Percentiles rank a stretch among this genome's conserved stretches.
phyloP scores from a whole-genome alignment of 805 yeast genomes.

The Monosporozyma yasuniensis region DNA sequence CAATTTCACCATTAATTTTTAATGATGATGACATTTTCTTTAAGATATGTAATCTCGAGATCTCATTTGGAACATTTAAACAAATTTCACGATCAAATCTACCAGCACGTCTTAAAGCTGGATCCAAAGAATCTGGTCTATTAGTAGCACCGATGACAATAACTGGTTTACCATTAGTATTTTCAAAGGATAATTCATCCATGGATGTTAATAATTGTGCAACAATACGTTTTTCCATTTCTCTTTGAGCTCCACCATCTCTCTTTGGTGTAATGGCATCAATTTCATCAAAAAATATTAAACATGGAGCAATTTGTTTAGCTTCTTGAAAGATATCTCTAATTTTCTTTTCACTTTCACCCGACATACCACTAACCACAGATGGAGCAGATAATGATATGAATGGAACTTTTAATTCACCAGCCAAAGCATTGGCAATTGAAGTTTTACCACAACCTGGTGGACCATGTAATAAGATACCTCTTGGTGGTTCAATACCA shows the following conservation, averaged over 20 bases:
- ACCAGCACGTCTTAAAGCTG: slow-evolving; percentile 94
- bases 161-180: slow-evolving; percentile 88
- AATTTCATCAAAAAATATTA: slow-evolving; percentile 90
- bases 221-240: slow-evolving; percentile 94
- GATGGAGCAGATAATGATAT: slow-evolving; percentile 89
- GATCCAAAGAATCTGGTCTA: slow-evolving; percentile 89
- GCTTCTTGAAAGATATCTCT: slow-evolving; percentile 94
- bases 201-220: slow-evolving; percentile 91
- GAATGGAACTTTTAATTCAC: slow-evolving; percentile 88
- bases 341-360: slow-evolving; percentile 90
- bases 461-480: slow-evolving; percentile 91
- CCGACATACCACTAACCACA: slow-evolving; percentile 98
- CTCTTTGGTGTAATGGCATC: slow-evolving; percentile 98
- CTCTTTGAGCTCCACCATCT: slow-evolving; percentile 90
- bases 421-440: slow-evolving; percentile 92
- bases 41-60: slow-evolving; percentile 66
- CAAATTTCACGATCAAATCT: slow-evolving; percentile 93
- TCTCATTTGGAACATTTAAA: slow-evolving; percentile 88
- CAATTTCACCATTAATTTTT: slow-evolving; percentile 60
- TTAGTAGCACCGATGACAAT: slow-evolving; percentile 94
- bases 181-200: slow-evolving; percentile 83
- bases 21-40: slow-evolving; percentile 61
- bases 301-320: slow-evolving; percentile 77
- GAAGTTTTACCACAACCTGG: slow-evolving; percentile 99
- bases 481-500: slow-evolving; percentile 93